Percentiles rank a stretch among this genome's conserved stretches.
These are phyloP conservation scores for Trypanosoma boissoni DNA, from an alignment of 208 protist species.

Conservation along the genomic window DNA sequence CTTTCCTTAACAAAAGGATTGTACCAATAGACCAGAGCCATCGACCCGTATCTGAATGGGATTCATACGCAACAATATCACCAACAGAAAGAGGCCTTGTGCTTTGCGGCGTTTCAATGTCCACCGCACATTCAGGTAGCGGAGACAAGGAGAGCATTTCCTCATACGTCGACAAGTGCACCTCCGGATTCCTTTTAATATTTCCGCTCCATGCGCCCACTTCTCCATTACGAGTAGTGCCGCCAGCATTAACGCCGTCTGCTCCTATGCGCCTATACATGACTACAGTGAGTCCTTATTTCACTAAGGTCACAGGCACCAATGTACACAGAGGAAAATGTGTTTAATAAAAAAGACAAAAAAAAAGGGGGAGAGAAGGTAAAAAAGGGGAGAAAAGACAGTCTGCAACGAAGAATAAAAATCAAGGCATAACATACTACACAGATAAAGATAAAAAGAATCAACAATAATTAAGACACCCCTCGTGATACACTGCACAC, in stretches of 20 bases:
- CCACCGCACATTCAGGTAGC: not conserved
- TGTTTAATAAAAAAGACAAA: not conserved
- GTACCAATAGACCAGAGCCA: slow-evolving; percentile 45
- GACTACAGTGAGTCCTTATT: too few species aligned
- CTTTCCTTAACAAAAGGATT: not conserved
- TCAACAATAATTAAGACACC: too few species aligned
- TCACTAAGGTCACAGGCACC: too few species aligned
- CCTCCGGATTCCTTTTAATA: too few species aligned
- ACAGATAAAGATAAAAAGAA: too few species aligned
- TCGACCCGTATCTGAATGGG: slow-evolving; percentile 23
- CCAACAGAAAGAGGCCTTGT: slow-evolving; percentile 10
- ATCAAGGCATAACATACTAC: not conserved
- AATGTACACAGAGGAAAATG: slow-evolving; percentile 14
- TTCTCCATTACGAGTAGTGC: too few species aligned
- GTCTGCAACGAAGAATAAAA: not conserved
- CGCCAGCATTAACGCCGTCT: too few species aligned
- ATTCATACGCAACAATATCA: slow-evolving; percentile 32
- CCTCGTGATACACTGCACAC: not conserved
- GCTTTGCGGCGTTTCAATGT: slow-evolving; percentile 4
- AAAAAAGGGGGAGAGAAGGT: slow-evolving; percentile 12
- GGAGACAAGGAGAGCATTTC: too few species aligned
- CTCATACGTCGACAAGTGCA: too few species aligned
- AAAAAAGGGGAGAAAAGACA: slow-evolving; percentile 5
- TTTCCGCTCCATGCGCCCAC: too few species aligned
- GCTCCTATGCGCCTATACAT: too few species aligned